Conservation (phyloP, 495 filamentous ascomycete species). For the Penicillium paradoxum region DNA sequence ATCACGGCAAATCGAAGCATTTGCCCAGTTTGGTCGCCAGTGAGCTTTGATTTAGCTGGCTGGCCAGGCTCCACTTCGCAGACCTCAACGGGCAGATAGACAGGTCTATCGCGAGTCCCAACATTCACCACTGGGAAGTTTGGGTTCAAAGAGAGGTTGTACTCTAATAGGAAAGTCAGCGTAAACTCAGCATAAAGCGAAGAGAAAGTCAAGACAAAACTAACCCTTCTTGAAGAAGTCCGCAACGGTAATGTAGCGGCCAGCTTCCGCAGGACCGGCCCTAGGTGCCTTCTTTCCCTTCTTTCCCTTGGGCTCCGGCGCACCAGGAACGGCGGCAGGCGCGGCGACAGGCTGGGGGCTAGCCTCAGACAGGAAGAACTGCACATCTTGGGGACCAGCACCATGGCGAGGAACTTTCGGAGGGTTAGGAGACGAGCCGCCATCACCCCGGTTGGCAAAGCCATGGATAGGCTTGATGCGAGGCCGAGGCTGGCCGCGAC, state of each 20-base stretch:
- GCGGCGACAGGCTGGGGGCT: constrained; percentile 10
- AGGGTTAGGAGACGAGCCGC: constrained; percentile 21
- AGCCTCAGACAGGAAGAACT: constrained; percentile 37
- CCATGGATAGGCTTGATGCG: constrained; percentile 43
- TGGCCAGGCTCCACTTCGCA: constrained; percentile 65
- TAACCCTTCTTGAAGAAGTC: constrained; percentile 47
- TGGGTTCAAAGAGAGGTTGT: constrained; percentile 37
- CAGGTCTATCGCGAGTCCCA: constrained; percentile 52
- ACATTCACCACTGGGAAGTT: constrained; percentile 65
- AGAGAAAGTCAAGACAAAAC: neutral
- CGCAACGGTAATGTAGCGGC: constrained; percentile 45
- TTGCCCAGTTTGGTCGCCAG: constrained; percentile 47
- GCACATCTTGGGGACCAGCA: constrained; percentile 40
- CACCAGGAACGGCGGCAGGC: neutral
- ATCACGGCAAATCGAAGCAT: constrained; percentile 68
- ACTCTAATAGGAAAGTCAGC: constrained; percentile 25
- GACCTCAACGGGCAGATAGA: constrained; percentile 64
- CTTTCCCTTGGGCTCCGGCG: constrained; percentile 21
- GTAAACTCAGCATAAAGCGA: neutral
- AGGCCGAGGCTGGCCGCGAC: constrained; percentile 27
- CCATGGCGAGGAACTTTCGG: constrained; percentile 34
- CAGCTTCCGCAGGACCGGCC: constrained; percentile 29
- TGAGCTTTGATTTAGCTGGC: constrained; percentile 50
- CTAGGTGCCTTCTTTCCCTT: constrained; percentile 32
- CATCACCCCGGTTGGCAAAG: constrained; percentile 41